Base-by-base conservation (phyloP, 1,284 basidiomycete genomes). In the Filobasidium uniguttulatum region DNA sequence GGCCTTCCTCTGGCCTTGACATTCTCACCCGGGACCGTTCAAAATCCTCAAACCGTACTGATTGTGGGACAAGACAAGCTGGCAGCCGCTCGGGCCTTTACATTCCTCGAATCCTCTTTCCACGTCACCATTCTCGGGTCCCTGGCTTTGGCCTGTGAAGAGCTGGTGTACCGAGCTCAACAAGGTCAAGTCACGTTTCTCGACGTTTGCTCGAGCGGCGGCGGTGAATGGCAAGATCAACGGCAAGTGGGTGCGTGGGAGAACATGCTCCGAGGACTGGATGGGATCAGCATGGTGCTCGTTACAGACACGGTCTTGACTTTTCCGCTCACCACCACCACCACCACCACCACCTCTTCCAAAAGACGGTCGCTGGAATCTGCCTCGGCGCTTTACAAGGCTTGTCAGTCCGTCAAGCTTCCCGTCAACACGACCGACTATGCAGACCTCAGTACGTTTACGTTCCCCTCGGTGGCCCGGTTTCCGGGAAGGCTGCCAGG, bases 391-490 rank as follows among this genome's bases (percentile, higher is more conserved):
- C 72, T 91, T 26, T 74, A 77, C 50, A 57, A 62, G 5, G 63
- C 77, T 0, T 84, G 50, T 81, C 57, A 72, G 66, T 56, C 69
- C 0, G 74, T 76, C 17, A 76, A 78, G 35, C 81, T 94, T 43
- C 83, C 81, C 2, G 73, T 91, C 58, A 97, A 93, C 60, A 78
- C 86, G 28, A 80, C 88, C 6, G 93, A 97, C 68, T 79, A 82
- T 60, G 85, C 87, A 1, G 72, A 78, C 8, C 73, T 93, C 20
- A 94, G 87, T 65, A 88, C 94, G 62, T 96, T 87, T 64, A 81
- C 83, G 0, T 91, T 96, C 70, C 78, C 85, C 0, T 80, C 89
- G 0, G 80, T 82, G 0, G 87, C 96, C 62, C 83, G 91, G 4
- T 89, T 96, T 60, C 64, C 30, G 51, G 53, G 40, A 62, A 54